Conservation (phyloP, 2,329 filamentous ascomycete genomes). For the Chaetomium strumarium region DNA sequence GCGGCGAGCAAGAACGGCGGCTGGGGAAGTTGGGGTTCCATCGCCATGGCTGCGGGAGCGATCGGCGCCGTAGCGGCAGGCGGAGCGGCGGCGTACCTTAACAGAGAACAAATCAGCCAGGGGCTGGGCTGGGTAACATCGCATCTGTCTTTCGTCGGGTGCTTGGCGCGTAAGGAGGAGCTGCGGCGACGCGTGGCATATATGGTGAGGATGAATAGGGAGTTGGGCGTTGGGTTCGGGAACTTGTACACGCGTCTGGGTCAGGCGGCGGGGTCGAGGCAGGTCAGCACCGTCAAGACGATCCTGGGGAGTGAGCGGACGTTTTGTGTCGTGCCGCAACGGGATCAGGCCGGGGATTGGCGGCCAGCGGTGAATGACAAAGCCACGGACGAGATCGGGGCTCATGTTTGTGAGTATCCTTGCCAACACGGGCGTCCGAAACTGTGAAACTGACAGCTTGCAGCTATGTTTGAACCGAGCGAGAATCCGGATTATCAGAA, state of each 20-base stretch:
- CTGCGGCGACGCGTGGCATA: constrained; percentile 66
- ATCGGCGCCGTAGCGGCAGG: constrained; percentile 77
- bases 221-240: constrained; percentile 68
- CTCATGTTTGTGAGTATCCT: constrained; percentile 62
- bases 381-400: constrained; percentile 69
- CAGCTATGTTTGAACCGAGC: constrained; percentile 66
- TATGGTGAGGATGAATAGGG: constrained; percentile 57
- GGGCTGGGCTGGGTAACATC: constrained; percentile 79
- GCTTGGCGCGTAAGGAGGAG: constrained; percentile 77
- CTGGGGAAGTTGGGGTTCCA: constrained; percentile 79
- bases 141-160: constrained; percentile 90
- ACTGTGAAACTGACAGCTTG: constrained; percentile 14
- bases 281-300: constrained; percentile 46
- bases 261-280: constrained; percentile 52
- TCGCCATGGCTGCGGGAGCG: constrained; percentile 80
- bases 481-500: constrained; percentile 68
- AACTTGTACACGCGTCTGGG: constrained; percentile 87
- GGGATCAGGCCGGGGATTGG: constrained; percentile 51
- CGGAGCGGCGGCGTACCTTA: constrained; percentile 78
- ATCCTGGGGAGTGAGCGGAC: constrained; percentile 69
- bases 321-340: constrained; percentile 76
- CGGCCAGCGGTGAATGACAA: constrained; percentile 69
- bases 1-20: constrained; percentile 24
- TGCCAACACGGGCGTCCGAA: neutral
- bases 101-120: constrained; percentile 70